phyloP scores from a whole-genome alignment of 2,329 filamentous ascomycete genomes.

The Epichloe sylvatica region DNA sequence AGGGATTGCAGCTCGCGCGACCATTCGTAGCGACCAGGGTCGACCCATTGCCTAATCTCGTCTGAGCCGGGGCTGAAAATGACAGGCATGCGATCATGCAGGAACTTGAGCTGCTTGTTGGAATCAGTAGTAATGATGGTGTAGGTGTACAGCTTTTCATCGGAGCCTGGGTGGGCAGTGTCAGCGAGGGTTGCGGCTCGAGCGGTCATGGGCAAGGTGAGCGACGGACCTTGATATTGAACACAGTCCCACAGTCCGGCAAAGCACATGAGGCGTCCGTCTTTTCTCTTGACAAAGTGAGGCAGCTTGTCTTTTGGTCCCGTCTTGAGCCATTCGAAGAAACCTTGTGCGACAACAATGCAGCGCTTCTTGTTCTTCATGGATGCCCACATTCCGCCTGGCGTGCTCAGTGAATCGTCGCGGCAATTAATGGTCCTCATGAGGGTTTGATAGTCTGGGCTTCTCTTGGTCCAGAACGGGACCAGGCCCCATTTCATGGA shows the following conservation, averaged over 20 bases:
- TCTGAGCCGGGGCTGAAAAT: constrained; percentile 67
- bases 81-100: constrained; percentile 94
- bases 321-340: constrained; percentile 91
- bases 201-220: no score
- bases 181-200: neutral
- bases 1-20: constrained; percentile 61
- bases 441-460: constrained; percentile 61
- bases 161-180: constrained; percentile 12
- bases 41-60: constrained; percentile 60
- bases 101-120: constrained; percentile 67
- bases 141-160: constrained; percentile 70
- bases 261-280: constrained; percentile 74
- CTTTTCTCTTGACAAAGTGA: constrained; percentile 68
- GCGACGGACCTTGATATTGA: constrained; percentile 48
- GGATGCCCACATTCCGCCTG: constrained; percentile 74
- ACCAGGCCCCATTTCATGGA: constrained; percentile 93
- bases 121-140: constrained; percentile 86
- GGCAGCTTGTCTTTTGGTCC: constrained; percentile 65
- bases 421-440: constrained; percentile 92
- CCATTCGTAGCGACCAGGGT: constrained; percentile 61
- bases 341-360: constrained; percentile 77
- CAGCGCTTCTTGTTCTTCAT: constrained; percentile 89
- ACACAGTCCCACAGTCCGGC: constrained; percentile 89
- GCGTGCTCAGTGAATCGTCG: constrained; percentile 65
- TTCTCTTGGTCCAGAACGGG: constrained; percentile 83